Evolutionary conservation across 1,139 yeast species (phyloP), one percentile per base, ranked within the genome.

Genomic region (Candida tunisiensis): DNA sequence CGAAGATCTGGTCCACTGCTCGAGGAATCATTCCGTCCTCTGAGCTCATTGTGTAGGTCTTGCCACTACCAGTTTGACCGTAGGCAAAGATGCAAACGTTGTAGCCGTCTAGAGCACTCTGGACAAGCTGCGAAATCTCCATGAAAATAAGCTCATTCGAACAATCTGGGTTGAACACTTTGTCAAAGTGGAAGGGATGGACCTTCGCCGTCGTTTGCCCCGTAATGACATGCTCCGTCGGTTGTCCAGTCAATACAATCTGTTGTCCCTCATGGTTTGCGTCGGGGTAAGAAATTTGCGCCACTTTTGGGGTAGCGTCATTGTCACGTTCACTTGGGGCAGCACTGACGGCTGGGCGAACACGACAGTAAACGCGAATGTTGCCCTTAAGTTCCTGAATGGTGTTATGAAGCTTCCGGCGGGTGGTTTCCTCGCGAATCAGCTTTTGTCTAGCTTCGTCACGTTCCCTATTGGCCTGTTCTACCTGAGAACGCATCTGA

Each of bases 31-130:
- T 71, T 14, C 98, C 98, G 42, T 72, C 74, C 40, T 0, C 67
- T 24, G 91, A 67, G 19, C 45, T 37, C 98, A 88, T 88, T 1
- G 98, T 88, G 47, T 56, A 74, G 0, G 96, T 85, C 47, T 88
- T 88, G 3, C 98, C 98, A 0, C 95, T 83, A 0, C 98, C 96
- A 0, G 98, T 88, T 52, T 88, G 98, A 0, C 98, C 98, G 50
- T 88, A 88, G 0, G 98, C 94, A 56, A 88, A 83, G 2, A 88
- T 83, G 48, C 95, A 83, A 3, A 82, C 93, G 42, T 83, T 83
- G 44, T 62, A 74, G 0, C 98, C 98, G 53, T 88, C 94, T 17
- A 88, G 51, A 0, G 92, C 79, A 30, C 93, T 77, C 48, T 83
- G 95, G 2, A 88, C 74, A 0, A 83, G 71, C 47, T 85, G 93